Base-by-base conservation (phyloP, 805 yeast genomes). In the Wickerhamiella slavikovae region DNA sequence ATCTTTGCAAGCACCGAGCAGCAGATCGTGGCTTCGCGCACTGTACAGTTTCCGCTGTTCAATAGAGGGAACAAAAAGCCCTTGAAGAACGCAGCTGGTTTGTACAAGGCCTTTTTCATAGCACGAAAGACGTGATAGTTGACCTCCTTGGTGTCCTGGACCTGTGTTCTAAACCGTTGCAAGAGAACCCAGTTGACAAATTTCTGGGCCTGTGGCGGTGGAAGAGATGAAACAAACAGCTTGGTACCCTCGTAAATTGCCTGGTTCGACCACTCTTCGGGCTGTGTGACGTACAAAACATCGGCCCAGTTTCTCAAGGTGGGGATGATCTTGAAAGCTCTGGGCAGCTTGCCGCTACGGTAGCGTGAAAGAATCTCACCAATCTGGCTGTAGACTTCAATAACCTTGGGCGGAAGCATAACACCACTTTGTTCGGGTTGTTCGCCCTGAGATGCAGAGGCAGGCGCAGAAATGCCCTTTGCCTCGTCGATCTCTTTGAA, bases 81-180 rank as follows among this genome's bases (percentile, higher is more conserved):
- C 53, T 82, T 85, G 65, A 85, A 89, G 47, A 85, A 89, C 8
- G 98, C 98, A 32, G 89, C 82, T 18, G 99, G 98, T 52, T 89
- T 89, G 60, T 89, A 89, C 31, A 91, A 62, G 0, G 95, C 68
- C 56, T 89, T 89, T 53, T 83, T 85, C 42, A 89, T 56, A 0
- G 98, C 71, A 45, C 94, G 68, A 52, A 89, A 89, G 24, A 89
- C 60, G 49, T 89, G 99, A 48, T 89, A 85, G 54, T 91, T 85
- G 38, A 89, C 63, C 67, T 68, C 52, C 37, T 55, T 54, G 41
- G 51, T 51, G 16, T 42, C 45, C 19, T 45, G 48, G 24, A 58
- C 44, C 29, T 58, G 61, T 25, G 45, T 52, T 17, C 61, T 39
- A 36, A 57, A 56, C 16, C 60, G 42, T 23, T 56, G 58, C 10